These are phyloP conservation scores for Fusarium sp. DNA, from an alignment of 2,329 filamentous ascomycete genomes.

Conservation along the genomic window DNA sequence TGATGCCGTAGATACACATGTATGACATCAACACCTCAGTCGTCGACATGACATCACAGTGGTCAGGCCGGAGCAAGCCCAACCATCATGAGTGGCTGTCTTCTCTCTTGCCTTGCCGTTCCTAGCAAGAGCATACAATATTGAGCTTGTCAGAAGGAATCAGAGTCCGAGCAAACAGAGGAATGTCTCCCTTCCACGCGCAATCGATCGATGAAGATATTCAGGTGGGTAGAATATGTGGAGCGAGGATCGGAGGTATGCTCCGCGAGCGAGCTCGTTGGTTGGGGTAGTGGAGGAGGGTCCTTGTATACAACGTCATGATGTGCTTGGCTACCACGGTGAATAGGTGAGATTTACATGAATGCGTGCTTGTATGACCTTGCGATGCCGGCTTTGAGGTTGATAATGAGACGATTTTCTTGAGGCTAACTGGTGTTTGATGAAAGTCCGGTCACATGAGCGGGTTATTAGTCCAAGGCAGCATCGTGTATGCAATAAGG, in stretches of 20 bases:
- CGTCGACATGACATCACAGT: conserved; percentile 34
- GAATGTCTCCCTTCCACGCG: not conserved
- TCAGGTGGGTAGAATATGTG: conserved; percentile 14
- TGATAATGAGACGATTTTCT: not conserved
- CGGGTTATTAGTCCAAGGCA: not conserved
- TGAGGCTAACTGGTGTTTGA: not conserved
- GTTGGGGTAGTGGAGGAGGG: conserved; percentile 22
- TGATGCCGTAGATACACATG: not conserved
- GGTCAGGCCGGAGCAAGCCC: not conserved
- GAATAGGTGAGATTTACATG: not conserved
- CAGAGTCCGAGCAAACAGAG: not conserved
- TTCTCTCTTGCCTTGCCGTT: not conserved
- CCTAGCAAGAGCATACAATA: not conserved
- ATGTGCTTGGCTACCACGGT: conserved; percentile 13
- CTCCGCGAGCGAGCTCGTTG: conserved; percentile 32
- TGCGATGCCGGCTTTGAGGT: not conserved
- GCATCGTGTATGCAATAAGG: not conserved
- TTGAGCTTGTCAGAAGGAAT: not conserved
- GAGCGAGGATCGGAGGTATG: conserved; percentile 26
- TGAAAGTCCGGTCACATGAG: conserved; percentile 20
- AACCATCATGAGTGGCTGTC: conserved; percentile 1
- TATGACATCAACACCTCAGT: conserved; percentile 32
- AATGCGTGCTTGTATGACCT: not conserved
- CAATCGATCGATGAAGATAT: conserved; percentile 33
- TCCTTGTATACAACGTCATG: conserved; percentile 30